These are phyloP conservation scores for Cladophialophora immunda DNA, from an alignment of 2,329 filamentous ascomycete species.

Conservation along the genomic window DNA sequence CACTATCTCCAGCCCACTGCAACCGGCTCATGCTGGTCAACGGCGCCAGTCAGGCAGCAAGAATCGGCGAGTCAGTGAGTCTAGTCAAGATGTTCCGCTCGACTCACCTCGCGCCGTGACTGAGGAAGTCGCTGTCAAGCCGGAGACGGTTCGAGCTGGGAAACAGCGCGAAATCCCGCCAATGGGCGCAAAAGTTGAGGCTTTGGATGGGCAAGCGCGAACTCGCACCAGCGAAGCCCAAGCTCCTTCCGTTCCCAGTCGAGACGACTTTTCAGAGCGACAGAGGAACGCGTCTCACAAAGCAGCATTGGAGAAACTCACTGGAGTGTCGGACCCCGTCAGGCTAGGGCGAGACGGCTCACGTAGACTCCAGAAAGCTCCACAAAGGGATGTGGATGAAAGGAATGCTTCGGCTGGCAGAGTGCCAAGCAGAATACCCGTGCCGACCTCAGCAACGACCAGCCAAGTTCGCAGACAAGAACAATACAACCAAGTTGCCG, in stretches of 20 bases:
- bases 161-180: constrained; percentile 15
- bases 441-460: constrained; percentile 22
- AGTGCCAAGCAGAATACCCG: constrained; percentile 33
- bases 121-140: background rate
- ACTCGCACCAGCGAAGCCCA: constrained; percentile 6
- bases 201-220: constrained; percentile 3
- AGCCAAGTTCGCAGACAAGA: constrained; percentile 11
- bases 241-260: constrained; percentile 1
- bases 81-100: constrained; percentile 7
- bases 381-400: constrained; percentile 6
- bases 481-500: constrained; percentile 8
- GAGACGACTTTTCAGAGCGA: constrained; percentile 24
- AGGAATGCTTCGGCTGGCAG: constrained; percentile 10
- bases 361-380: constrained; percentile 36
- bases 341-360: constrained; percentile 27
- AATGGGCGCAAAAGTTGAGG: background rate
- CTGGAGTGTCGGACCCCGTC: constrained; percentile 29
- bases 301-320: constrained; percentile 40
- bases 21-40: constrained; percentile 12
- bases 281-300: constrained; percentile 42
- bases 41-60: constrained; percentile 26
- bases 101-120: background rate
- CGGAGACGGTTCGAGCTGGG: constrained; percentile 13
- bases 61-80: constrained; percentile 23
- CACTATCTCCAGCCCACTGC: constrained; percentile 24